These are phyloP conservation scores for Exophiala mesophila DNA, from an alignment of 2,329 filamentous ascomycete genomes.

Conservation along the genomic window DNA sequence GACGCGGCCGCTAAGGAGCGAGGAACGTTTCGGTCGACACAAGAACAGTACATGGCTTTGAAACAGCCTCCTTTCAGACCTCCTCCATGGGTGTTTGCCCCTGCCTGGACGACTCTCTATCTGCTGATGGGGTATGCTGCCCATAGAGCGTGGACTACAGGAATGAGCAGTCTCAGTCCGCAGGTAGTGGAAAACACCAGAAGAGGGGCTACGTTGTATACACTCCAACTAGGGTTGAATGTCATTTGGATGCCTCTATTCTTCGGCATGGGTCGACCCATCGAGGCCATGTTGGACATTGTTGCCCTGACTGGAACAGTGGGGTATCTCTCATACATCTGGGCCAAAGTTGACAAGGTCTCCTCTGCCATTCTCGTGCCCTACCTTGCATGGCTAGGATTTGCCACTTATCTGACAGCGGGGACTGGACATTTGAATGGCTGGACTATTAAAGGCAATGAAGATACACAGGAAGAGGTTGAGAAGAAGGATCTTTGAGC, in stretches of 20 bases:
- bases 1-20: conserved; percentile 19
- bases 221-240: conserved; percentile 79
- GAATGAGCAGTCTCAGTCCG: conserved; percentile 55
- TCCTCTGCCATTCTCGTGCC: conserved; percentile 72
- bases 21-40: conserved; percentile 29
- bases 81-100: conserved; percentile 54
- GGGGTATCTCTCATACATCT: conserved; percentile 69
- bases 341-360: conserved; percentile 66
- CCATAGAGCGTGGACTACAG: conserved; percentile 66
- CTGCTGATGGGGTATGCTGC: conserved; percentile 81
- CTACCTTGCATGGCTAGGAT: conserved; percentile 80
- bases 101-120: conserved; percentile 56
- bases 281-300: conserved; percentile 71
- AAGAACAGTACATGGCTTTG: conserved; percentile 35
- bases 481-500: conserved; percentile 6
- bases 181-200: conserved; percentile 56
- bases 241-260: conserved; percentile 90
- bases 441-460: conserved; percentile 53
- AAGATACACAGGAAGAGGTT: conserved; percentile 8
- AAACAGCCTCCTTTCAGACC: conserved; percentile 50
- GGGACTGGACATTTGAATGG: conserved; percentile 64
- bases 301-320: conserved; percentile 66
- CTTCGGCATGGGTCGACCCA: conserved; percentile 70
- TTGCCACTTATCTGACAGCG: conserved; percentile 78
- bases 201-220: conserved; percentile 74